Base-by-base conservation (phyloP, 495 filamentous ascomycete species). In the Achaetomiella virescens region DNA sequence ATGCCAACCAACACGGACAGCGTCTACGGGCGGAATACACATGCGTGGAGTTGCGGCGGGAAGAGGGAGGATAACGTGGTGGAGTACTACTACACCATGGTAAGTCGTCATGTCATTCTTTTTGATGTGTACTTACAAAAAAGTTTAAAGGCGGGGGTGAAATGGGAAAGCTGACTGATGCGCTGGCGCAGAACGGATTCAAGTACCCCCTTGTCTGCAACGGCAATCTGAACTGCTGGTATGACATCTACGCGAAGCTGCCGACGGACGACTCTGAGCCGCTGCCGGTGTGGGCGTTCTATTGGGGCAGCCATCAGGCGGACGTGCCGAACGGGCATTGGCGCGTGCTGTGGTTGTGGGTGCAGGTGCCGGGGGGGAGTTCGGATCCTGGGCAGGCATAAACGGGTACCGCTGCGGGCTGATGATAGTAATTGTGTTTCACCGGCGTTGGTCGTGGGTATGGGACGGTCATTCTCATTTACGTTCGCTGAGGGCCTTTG, bases 1-100 rank as follows among this genome's bases (percentile, higher is more conserved):
- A 64, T 63, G 59, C 63, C 65, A 7, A 54, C 51, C 35, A 71
- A 72, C 57, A 62, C 61, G 6, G 74, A 76, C 57, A 71, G 60
- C 42, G 27, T 9, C 25, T 73, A 73, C 52, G 69, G 70, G 33
- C 48, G 47, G 1, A 27, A 55, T 14, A 50, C 59, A 2, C 58
- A 69, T 49, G 62, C 70, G 1, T 67, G 59, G 55, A 53, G 55
- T 20, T 73, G 70, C 43, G 48, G 31, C 1, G 42, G 50, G 8
- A 46, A 54, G n/a, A n/a, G n/a, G 31, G 45, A 48, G 0, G 40
- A 17, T 1, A 14, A 49, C 6, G 18, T 43, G 2, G 59, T 64
- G 20, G 53, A 61, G 36, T 44, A 9, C 9, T 64, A 69, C 22
- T 72, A 70, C 33, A 70, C 66, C 24, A 43, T 72, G 6, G 64